Base-by-base conservation (phyloP, 805 yeast genomes). In the Candida sakaeoensis region DNA sequence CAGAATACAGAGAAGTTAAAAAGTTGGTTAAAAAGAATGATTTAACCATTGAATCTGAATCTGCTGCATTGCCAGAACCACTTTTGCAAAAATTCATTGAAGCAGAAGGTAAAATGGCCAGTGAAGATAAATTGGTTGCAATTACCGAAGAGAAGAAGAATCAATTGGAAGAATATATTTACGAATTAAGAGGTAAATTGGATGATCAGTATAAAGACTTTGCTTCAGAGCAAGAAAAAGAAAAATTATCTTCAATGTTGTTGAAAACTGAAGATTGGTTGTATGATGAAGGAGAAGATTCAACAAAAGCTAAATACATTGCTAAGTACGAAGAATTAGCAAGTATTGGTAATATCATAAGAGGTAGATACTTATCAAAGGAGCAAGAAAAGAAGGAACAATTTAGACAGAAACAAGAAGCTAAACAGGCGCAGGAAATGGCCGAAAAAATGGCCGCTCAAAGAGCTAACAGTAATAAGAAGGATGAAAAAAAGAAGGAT, bases 121-220 rank as follows among this genome's bases (percentile, higher is more conserved):
- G 88, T 62, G 89, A 83, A 60, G 99, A 93, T 70, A 93, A 90
- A 75, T 82, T 91, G 55, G 97, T 93, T 51, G 95, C 95, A 52
- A 98, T 93, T 73, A 93, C 98, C 51, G 98, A 93, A 76, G 97
- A 93, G 73, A 88, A 89, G 70, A 93, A 93, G 84, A 93, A 93
- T 67, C 93, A 96, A 50, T 77, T 93, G 47, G 99, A 93, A 77
- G 99, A 93, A 77, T 93, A 93, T 77, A 93, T 93, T 59, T 93
- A 93, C 72, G 95, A 88, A 57, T 80, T 91, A 69, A 85, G 99
- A 74, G 95, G 95, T 64, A 93, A 93, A 75, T 76, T 93, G 59
- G 98, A 90, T 45, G 99, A 89, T 42, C 82, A 81, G 55, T 91
- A 91, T 64, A 77, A 85, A 52, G 81, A 74, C 55, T 93, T 90